Evolutionary conservation across 805 yeast genomes (phyloP), one percentile per base, ranked within the genome.

Genomic region (Teunomyces cretensis): DNA sequence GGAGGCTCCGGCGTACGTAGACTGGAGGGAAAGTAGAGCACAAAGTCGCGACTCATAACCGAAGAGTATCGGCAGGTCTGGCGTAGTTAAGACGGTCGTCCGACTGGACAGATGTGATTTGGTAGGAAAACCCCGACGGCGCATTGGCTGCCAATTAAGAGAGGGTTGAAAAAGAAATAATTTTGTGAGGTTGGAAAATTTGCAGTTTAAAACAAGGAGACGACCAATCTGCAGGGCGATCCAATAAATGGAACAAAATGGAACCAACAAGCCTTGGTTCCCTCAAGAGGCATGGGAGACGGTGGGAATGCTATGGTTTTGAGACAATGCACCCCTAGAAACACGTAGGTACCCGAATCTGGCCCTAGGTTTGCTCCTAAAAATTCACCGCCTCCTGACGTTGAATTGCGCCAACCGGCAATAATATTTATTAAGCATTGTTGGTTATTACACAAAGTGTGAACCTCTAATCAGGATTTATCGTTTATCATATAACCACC

Each of bases 381-480:
- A 35, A 35, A 12, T 9, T 14, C 26, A 24, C 22, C 16, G 17
- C 4, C 28, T 35, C 27, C 27, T 35, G 38, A 24, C 14, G 38
- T 17, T 22, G 38, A 35, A 35, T 35, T 35, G 38, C 38, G 38
- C 38, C 38, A 35, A 35, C 38, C 38, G 38, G 38, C 38, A 35
- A 35, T 35, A 35, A 35, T 35, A 16, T 33, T 33, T 33, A 33
- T 33, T 33, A 16, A 35, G 38, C 22, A 35, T 35, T 35, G 38
- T 35, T 35, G 38, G 38, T 35, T 35, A 39, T 36, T 43, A 43
- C 46, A 43, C 46, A 43, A 43, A 43, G 36, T 31, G 41, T 26
- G 27, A 37, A 41, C 42, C 42, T 43, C 33, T 43, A 43, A 38
- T 43, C 46, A 43, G 46, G 46, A 43, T 43, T 39, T 36, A 43